These are phyloP conservation scores for Scolecobasidium constrictum DNA, from an alignment of 2,329 filamentous ascomycete genomes.

Conservation along the genomic window DNA sequence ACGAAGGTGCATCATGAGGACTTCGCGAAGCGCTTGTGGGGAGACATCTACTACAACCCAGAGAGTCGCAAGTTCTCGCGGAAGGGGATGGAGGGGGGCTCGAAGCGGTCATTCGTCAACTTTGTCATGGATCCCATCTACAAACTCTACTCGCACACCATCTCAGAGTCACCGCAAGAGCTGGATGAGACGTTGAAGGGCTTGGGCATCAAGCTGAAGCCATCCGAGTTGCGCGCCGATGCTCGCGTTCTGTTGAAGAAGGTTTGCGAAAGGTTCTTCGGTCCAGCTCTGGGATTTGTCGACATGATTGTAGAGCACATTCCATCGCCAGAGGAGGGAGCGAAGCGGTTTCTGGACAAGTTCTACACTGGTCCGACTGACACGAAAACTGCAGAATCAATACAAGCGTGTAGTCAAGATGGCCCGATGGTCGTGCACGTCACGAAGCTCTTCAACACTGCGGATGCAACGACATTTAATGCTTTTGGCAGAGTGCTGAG, in stretches of 20 bases:
- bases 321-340: constrained; percentile 73
- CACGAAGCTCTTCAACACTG: constrained; percentile 84
- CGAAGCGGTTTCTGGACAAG: constrained; percentile 63
- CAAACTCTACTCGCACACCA: constrained; percentile 91
- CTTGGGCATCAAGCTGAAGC: constrained; percentile 79
- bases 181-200: constrained; percentile 67
- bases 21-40: constrained; percentile 82
- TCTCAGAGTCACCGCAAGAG: constrained; percentile 80
- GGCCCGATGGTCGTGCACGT: constrained; percentile 86
- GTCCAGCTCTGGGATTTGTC: constrained; percentile 77
- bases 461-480: constrained; percentile 83
- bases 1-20: constrained; percentile 59
- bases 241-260: constrained; percentile 79
- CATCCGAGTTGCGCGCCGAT: constrained; percentile 82
- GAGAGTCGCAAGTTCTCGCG: constrained; percentile 82
- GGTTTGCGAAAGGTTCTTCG: constrained; percentile 94
- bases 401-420: constrained; percentile 75
- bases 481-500: constrained; percentile 88
- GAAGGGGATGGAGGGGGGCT: constrained; percentile 68
- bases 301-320: constrained; percentile 90
- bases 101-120: constrained; percentile 81
- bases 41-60: constrained; percentile 93
- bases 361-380: constrained; percentile 91
- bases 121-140: constrained; percentile 96
- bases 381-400: constrained; percentile 66